Conservation (phyloP, 805 yeast species). For the Yamadazyma nakazawae region DNA sequence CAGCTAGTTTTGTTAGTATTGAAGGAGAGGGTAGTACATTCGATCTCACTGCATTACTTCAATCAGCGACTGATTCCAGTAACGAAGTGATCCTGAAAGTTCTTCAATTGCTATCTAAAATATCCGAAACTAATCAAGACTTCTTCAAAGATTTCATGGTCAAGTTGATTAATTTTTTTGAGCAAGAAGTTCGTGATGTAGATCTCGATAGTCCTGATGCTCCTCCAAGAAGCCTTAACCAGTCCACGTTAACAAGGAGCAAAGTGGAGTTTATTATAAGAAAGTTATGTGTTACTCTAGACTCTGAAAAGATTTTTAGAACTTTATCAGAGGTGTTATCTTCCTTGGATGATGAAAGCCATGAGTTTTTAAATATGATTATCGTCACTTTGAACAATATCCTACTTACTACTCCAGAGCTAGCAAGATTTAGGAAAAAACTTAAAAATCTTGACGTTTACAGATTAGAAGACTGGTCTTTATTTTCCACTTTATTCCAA, state of each 20-base stretch:
- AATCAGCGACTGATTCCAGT: slow-evolving; percentile 65
- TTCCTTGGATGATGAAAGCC: slow-evolving; percentile 47
- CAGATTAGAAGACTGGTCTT: slow-evolving; percentile 56
- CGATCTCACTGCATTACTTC: slow-evolving; percentile 73
- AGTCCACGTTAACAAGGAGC: slow-evolving; percentile 28
- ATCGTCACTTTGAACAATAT: slow-evolving; percentile 86
- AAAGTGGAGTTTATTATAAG: slow-evolving; percentile 73
- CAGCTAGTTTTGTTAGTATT: slow-evolving; percentile 14
- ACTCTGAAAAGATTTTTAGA: slow-evolving; percentile 79
- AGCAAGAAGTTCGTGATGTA: slow-evolving; percentile 45
- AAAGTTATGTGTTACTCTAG: slow-evolving; percentile 75
- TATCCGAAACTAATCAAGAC: slow-evolving; percentile 70
- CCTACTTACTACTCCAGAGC: slow-evolving; percentile 80
- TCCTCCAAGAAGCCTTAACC: neutral
- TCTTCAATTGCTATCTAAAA: slow-evolving; percentile 66
- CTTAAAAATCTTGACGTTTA: slow-evolving; percentile 52
- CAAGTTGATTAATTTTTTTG: slow-evolving; percentile 66
- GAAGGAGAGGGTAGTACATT: slow-evolving; percentile 21
- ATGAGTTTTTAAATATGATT: slow-evolving; percentile 72
- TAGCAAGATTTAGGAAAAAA: slow-evolving; percentile 64
- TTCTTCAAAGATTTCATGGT: slow-evolving; percentile 74
- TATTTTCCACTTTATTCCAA: slow-evolving; percentile 74
- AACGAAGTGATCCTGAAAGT: slow-evolving; percentile 76
- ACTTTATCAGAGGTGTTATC: slow-evolving; percentile 75
- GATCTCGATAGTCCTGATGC: slow-evolving; percentile 9